phyloP scores from a whole-genome alignment of 163 green algal species.

The Scenedesmus sp. region DNA sequence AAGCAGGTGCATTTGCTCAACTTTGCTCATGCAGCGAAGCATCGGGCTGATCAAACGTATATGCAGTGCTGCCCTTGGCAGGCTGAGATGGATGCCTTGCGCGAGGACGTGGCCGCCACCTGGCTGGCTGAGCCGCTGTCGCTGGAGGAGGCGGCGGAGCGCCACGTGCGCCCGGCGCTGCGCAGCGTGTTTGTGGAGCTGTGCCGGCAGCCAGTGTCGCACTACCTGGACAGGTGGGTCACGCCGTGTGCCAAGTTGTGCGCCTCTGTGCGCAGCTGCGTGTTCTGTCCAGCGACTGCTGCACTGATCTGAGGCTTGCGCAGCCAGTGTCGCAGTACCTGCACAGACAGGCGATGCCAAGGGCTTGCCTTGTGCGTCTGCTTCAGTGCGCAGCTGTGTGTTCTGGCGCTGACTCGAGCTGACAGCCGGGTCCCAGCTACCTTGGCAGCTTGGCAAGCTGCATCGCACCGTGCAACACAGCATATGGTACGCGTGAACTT shows the following conservation, averaged over 20 bases:
- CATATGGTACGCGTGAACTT: neutral
- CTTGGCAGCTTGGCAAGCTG: neutral
- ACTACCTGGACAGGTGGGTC: slow-evolving; percentile 64
- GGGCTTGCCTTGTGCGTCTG: no score
- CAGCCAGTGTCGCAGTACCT: no score
- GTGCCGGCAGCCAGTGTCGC: slow-evolving; percentile 57
- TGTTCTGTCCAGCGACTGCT: no score
- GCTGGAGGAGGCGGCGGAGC: slow-evolving; percentile 71
- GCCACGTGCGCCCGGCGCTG: slow-evolving; percentile 65
- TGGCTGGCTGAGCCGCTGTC: slow-evolving; percentile 65
- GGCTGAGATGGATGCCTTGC: slow-evolving; percentile 64
- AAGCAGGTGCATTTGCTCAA: no score
- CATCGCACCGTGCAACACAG: neutral
- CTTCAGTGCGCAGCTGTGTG: no score
- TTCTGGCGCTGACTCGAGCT: no score
- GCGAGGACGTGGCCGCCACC: slow-evolving; percentile 64
- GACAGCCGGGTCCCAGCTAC: no score
- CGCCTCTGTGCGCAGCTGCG: no score
- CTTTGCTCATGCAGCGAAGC: neutral
- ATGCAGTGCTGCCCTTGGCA: slow-evolving; percentile 31
- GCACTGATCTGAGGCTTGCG: no score
- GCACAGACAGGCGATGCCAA: no score
- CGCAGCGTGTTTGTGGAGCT: slow-evolving; percentile 69
- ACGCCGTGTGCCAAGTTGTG: neutral
- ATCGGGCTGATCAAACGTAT: neutral